phyloP scores from a whole-genome alignment of 768 basidiomycete species.

The Sarcomyxa edulis region DNA sequence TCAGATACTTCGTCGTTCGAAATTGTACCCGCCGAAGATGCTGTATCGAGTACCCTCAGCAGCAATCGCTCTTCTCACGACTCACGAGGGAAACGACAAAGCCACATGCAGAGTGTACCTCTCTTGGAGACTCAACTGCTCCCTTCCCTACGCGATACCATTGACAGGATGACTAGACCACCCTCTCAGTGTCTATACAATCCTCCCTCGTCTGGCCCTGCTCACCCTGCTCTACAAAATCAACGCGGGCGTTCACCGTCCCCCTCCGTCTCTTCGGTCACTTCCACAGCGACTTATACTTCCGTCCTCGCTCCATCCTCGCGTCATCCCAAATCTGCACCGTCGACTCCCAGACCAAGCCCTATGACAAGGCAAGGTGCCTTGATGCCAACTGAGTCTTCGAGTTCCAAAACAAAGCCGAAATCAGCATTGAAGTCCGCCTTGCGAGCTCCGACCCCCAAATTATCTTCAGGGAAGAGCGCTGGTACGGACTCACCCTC shows the following conservation, averaged over 20 bases:
- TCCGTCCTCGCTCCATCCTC: conserved; percentile 12
- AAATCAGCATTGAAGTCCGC: conserved; percentile 34
- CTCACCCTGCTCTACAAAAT: neutral
- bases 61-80: conserved; percentile 7
- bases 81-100: conserved; percentile 26
- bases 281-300: neutral
- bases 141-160: conserved; percentile 67
- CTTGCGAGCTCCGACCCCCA: conserved; percentile 29
- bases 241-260: neutral
- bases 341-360: neutral
- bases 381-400: conserved; percentile 12
- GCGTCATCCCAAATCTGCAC: neutral
- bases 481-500: conserved; percentile 7
- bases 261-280: neutral
- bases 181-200: conserved; percentile 21
- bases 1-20: conserved; percentile 26
- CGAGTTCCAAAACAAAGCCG: conserved; percentile 25
- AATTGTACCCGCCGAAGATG: conserved; percentile 12
- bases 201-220: conserved; percentile 3
- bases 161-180: conserved; percentile 66
- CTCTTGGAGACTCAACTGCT: conserved; percentile 60
- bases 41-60: conserved; percentile 11
- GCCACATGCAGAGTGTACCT: conserved; percentile 47
- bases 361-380: neutral
- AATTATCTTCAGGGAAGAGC: conserved; percentile 12